Evolutionary conservation across 2,329 filamentous ascomycete species (phyloP), one percentile per base, ranked within the genome.

Genomic region (Fusarium duplospermum): DNA sequence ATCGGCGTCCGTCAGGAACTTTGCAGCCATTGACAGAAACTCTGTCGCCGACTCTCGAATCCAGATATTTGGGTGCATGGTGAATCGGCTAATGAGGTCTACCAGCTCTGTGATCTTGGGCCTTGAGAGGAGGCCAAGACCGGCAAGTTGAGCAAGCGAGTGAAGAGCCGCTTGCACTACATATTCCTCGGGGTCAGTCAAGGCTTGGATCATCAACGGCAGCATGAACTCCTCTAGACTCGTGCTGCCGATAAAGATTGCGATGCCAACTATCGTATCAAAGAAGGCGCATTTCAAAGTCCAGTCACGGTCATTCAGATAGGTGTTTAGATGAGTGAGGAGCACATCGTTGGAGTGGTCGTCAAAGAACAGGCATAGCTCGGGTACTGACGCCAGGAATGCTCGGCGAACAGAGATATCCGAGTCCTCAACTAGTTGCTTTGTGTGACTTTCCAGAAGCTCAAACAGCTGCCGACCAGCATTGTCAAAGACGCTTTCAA

Each of bases 281-380:
- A 99, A 98, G 80, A 98, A 98, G 4, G 96, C 95, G 78, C 95
- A 98, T 82, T 98, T 98, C 35, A 99, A 85, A 81, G 94, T 94
- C 96, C 96, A 99, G 81, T 99, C 95, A 47, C 93, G 91, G 78
- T 98, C 96, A 76, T 99, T 99, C 10, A 99, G 85, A 78, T 99
- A 99, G 0, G 96, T 99, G 80, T 98, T 98, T 31, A 99, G 86
- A 83, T 99, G 96, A 35, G 95, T 97, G 24, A 99, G 86, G 18
- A 99, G 92, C n/a, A 99, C 94, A 80, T 99, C 96, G 81, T 97
- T 98, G 1, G 96, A 93, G 79, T 95, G 93, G n/a, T 92, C 89
- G 70, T 93, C 95, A 76, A 99, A 98, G 82, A 99, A 98, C 75
- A 98, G 91, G 80, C 96, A 99, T 1, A 99, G 87, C 71, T 95